Conservation (phyloP, 495 filamentous ascomycete genomes). For the Platismatia glauca region DNA sequence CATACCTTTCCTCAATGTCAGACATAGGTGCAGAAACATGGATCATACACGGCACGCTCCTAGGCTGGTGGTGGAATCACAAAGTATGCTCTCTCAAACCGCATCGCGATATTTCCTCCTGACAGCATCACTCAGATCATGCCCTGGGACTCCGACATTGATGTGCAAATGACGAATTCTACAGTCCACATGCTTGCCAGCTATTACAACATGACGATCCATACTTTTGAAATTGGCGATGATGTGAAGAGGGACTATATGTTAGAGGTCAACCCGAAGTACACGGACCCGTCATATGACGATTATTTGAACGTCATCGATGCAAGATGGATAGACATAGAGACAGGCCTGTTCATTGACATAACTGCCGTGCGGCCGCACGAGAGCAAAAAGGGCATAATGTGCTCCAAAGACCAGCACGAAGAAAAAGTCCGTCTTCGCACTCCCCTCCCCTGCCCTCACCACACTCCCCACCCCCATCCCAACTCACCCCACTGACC, state of each 20-base stretch:
- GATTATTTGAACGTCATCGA: slow-evolving; percentile 52
- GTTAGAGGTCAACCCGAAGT: slow-evolving; percentile 54
- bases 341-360: slow-evolving; percentile 54
- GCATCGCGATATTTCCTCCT: not conserved
- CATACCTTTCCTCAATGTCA: slow-evolving; percentile 48
- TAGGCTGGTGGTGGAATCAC: slow-evolving; percentile 58
- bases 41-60: slow-evolving; percentile 54
- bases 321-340: slow-evolving; percentile 52
- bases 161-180: slow-evolving; percentile 50
- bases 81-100: slow-evolving; percentile 29
- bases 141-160: slow-evolving; percentile 56
- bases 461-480: not conserved
- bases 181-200: slow-evolving; percentile 48
- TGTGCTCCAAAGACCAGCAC: slow-evolving; percentile 53
- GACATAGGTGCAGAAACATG: slow-evolving; percentile 51
- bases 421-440: slow-evolving; percentile 35
- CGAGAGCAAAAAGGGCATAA: slow-evolving; percentile 29
- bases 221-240: slow-evolving; percentile 32
- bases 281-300: slow-evolving; percentile 35
- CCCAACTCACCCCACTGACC: not conserved
- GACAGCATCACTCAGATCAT: slow-evolving; percentile 36
- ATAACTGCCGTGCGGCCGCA: slow-evolving; percentile 50
- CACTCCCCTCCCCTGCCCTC: not conserved
- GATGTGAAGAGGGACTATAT: slow-evolving; percentile 41
- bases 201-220: slow-evolving; percentile 57